Evolutionary conservation across 106 monocot genomes (phyloP).

Genomic region (Ottelia alismoides): DNA sequence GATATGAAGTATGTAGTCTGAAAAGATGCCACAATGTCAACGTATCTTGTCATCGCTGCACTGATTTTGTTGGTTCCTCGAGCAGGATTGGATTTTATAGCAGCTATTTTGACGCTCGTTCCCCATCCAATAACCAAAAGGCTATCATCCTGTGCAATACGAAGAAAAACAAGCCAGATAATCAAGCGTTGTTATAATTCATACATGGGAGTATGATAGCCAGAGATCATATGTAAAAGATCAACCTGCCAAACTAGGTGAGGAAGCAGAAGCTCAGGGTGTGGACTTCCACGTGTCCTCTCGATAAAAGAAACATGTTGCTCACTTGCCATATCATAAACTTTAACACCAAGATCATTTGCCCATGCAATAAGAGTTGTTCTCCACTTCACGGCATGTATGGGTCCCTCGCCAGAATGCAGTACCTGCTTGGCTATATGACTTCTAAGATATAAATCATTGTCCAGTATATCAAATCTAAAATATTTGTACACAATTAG

Average conservation of each 20-base stretch:
- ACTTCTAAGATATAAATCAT: background rate
- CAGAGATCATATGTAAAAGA: background rate
- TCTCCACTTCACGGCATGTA: slow-evolving; percentile 96
- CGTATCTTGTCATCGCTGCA: slow-evolving; percentile 50
- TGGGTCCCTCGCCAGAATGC: slow-evolving; percentile 96
- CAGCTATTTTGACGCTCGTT: slow-evolving; percentile 80
- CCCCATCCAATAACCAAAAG: slow-evolving; percentile 99
- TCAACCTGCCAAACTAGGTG: slow-evolving; percentile 94
- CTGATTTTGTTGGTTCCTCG: slow-evolving; percentile 38
- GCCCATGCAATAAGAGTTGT: slow-evolving; percentile 96
- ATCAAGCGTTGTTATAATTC: background rate
- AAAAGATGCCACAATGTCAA: slow-evolving; percentile 95
- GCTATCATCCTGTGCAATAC: slow-evolving; percentile 60
- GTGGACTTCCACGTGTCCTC: slow-evolving; percentile 70
- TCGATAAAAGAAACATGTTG: slow-evolving; percentile 88
- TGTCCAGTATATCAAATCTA: background rate
- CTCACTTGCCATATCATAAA: slow-evolving; percentile 85
- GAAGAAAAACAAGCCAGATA: background rate
- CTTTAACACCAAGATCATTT: slow-evolving; percentile 90
- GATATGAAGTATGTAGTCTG: slow-evolving; percentile 85
- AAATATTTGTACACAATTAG: background rate
- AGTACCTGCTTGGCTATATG: slow-evolving; percentile 36
- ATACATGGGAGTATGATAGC: background rate
- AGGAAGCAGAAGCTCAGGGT: slow-evolving; percentile 82
- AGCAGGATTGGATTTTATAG: slow-evolving; percentile 43